These are phyloP conservation scores for Trichoderma asperelloides DNA, from an alignment of 495 filamentous ascomycete genomes.

Conservation along the genomic window DNA sequence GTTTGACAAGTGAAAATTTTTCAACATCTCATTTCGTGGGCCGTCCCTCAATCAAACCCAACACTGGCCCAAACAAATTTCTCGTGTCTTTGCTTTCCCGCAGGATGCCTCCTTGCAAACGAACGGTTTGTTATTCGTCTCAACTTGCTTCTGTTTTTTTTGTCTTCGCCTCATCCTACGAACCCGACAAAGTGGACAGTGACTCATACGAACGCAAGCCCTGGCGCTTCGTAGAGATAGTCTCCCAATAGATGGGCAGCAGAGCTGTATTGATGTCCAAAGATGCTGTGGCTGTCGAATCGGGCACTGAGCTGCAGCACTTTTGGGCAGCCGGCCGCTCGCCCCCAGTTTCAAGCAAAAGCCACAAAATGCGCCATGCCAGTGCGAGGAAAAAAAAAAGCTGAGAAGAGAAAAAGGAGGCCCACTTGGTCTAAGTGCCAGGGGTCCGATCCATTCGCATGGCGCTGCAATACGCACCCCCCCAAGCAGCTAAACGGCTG, in stretches of 20 bases:
- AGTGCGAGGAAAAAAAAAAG: background rate
- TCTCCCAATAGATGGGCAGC: conserved; percentile 9
- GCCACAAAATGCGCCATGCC: background rate
- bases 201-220: conserved; percentile 1
- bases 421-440: background rate
- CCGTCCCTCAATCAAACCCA: conserved; percentile 6
- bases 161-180: conserved; percentile 3
- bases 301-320: background rate
- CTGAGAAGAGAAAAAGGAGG: background rate
- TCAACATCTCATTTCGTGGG: background rate
- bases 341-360: conserved; percentile 1
- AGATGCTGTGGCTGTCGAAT: conserved; percentile 5
- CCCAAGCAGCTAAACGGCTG: background rate
- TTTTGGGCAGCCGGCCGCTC: background rate
- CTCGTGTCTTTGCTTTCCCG: background rate
- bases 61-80: background rate
- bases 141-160: background rate
- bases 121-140: too few relatives aligned
- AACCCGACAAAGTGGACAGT: background rate
- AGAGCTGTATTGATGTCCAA: conserved; percentile 11
- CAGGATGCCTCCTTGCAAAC: background rate
- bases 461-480: background rate
- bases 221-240: background rate
- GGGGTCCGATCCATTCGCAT: background rate
- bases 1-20: conserved; percentile 3